Evolutionary conservation across 2,329 filamentous ascomycete genomes (phyloP), one percentile per base, ranked within the genome.

Genomic region (Coccinonectria pachysandricola): DNA sequence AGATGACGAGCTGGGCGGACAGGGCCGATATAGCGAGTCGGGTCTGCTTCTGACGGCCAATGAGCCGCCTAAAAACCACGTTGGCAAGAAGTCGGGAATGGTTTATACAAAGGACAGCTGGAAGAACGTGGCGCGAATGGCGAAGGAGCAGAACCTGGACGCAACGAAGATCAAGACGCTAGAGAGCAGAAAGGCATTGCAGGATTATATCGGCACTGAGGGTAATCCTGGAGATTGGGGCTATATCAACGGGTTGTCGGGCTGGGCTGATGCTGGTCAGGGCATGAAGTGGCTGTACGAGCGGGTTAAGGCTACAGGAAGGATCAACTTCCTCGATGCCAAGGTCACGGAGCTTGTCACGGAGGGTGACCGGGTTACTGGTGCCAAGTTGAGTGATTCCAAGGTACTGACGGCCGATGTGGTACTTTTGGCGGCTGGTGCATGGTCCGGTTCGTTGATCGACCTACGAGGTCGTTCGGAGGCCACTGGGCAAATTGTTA

Each of bases 401-500:
- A 34, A 27, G 63, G 12, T 62, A 6, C 35, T 58, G 6, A 57
- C 55, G 4, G 82, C 80, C 2, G 80, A 84, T 32, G 64, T 93
- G 6, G 77, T 82, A 17, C 64, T 95, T 29, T 65, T 93, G 3
- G 86, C 88, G 0, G 76, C 86, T 0, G 88, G 88, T 10, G 86
- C 88, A 4, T 96, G 88, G 87, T 84, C 82, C 3, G 71, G 77
- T 3, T 67, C 71, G 2, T 65, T 95, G 12, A 59, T 95, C 30
- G 81, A 94, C 52, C 62, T 95, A 1, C 65, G 76, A 23, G 83
- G 84, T 14, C 71, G 81, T 22, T 77, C 76, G 19, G 71, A 79
- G 37, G 81, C 87, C 3, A 93, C 85, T 0, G 88, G 84, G 9
- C 88, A 96, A 46, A 71, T 73, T 1, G 50, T 96, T 14, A 79